Evolutionary conservation across 1,139 yeast genomes (phyloP).

Genomic region (Blastobotrys arbuscula): DNA sequence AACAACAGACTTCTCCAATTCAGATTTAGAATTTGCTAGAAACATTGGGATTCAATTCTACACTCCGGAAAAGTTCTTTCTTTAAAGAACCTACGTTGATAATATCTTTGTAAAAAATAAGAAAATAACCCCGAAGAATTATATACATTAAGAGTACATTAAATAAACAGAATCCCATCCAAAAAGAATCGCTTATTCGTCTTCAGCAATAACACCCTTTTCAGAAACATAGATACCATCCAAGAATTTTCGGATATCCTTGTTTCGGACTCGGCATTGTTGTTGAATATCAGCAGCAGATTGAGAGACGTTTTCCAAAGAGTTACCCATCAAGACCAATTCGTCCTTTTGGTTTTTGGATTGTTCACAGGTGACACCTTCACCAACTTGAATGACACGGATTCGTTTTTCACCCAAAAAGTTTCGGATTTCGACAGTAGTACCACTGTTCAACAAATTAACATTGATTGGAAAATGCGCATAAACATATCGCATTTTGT

Average conservation of each 20-base stretch:
- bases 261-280: constrained; percentile 98
- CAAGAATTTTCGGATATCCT: constrained; percentile 99
- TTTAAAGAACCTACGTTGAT: constrained; percentile 13
- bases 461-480: constrained; percentile 99
- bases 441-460: constrained; percentile 74
- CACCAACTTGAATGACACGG: constrained; percentile 76
- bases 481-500: constrained; percentile 99
- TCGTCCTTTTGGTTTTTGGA: constrained; percentile 91
- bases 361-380: constrained; percentile 87
- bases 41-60: constrained; percentile 48
- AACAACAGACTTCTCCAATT: constrained; percentile 64
- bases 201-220: constrained; percentile 80
- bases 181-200: constrained; percentile 37
- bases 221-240: constrained; percentile 99
- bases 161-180: neutral
- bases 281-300: constrained; percentile 98
- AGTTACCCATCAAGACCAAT: constrained; percentile 89
- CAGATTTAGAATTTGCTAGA: constrained; percentile 65
- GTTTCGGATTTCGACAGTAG: constrained; percentile 93
- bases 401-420: constrained; percentile 98
- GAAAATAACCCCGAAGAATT: constrained; percentile 3
- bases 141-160: constrained; percentile 9
- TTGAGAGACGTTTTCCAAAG: constrained; percentile 96
- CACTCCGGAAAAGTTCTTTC: constrained; percentile 22
- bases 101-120: constrained; percentile 1